Percentiles rank a stretch among this genome's conserved stretches.
phyloP scores from a whole-genome alignment of 2,329 filamentous ascomycete genomes.

The Colletotrichum gigasporum region DNA sequence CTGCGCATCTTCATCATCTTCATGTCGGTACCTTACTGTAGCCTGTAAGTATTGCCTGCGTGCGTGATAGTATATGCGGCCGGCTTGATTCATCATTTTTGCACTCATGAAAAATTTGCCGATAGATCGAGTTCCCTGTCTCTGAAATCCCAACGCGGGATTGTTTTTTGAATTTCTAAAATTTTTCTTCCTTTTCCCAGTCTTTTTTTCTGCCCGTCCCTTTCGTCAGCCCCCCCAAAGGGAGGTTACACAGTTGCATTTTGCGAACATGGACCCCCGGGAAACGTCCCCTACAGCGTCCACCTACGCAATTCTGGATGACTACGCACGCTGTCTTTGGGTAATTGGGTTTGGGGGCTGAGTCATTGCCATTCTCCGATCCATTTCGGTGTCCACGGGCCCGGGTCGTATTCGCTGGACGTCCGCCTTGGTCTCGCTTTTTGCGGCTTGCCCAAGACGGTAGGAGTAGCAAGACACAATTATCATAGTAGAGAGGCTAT shows the following conservation, averaged over 20 bases:
- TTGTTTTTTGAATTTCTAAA: neutral
- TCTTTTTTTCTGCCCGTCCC: neutral
- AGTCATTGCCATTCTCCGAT: slow-evolving; percentile 11
- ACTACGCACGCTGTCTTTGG: too few species aligned
- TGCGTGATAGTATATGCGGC: too few species aligned
- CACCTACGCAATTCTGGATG: neutral
- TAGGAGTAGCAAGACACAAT: neutral
- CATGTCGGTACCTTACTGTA: too few species aligned
- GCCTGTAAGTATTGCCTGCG: too few species aligned
- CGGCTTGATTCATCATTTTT: neutral
- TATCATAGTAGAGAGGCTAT: neutral
- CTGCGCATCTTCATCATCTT: neutral
- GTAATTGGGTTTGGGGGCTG: slow-evolving; percentile 19
- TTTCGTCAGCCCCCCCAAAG: neutral
- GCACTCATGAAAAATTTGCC: slow-evolving; percentile 8
- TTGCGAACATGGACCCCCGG: neutral
- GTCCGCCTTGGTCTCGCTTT: neutral
- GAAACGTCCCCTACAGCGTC: neutral
- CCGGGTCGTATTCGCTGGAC: neutral
- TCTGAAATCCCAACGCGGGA: neutral
- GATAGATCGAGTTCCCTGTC: slow-evolving; percentile 8
- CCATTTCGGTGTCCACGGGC: slow-evolving; percentile 9
- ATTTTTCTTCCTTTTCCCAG: neutral
- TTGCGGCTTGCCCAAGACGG: neutral
- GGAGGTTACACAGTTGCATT: slow-evolving; percentile 5